Evolutionary conservation across 257 asterid genomes (phyloP).

Genomic region (Paraleonurus japonicus): DNA sequence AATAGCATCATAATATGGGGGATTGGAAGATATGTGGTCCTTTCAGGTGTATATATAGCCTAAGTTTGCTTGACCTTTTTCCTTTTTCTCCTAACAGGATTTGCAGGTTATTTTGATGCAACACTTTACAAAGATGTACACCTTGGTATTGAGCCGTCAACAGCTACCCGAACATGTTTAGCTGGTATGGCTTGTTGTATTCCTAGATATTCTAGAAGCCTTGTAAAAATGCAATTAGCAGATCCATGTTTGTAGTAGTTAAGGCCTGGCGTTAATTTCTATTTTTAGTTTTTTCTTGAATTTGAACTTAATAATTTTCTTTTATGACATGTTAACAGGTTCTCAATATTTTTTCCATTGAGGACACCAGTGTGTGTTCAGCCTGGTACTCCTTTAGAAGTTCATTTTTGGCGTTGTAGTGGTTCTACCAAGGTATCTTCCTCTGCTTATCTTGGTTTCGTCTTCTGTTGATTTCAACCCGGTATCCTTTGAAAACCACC

Average conservation of each 20-base stretch:
- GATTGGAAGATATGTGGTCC: too few relatives aligned
- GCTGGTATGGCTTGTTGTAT: slow-evolving; percentile 59
- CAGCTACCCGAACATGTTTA: slow-evolving; percentile 97
- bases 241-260: background rate
- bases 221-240: background rate
- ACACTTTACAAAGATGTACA: slow-evolving; percentile 89
- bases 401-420: slow-evolving; percentile 91
- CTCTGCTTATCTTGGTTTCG: background rate
- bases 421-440: slow-evolving; percentile 80
- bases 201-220: slow-evolving; percentile 3
- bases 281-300: background rate
- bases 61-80: slow-evolving; percentile 8
- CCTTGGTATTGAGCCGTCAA: slow-evolving; percentile 94
- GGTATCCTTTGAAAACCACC: too few relatives aligned
- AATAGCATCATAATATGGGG: background rate
- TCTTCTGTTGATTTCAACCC: background rate
- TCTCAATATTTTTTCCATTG: slow-evolving; percentile 91
- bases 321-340: slow-evolving; percentile 45
- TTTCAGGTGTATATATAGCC: background rate
- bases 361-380: slow-evolving; percentile 65
- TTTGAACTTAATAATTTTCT: slow-evolving; percentile 19
- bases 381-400: slow-evolving; percentile 69
- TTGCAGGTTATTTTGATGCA: slow-evolving; percentile 97
- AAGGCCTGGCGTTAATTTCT: background rate
- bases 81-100: slow-evolving; percentile 45